Base-by-base conservation (phyloP, 768 basidiomycete genomes). In the Kockovaella imperatae region DNA sequence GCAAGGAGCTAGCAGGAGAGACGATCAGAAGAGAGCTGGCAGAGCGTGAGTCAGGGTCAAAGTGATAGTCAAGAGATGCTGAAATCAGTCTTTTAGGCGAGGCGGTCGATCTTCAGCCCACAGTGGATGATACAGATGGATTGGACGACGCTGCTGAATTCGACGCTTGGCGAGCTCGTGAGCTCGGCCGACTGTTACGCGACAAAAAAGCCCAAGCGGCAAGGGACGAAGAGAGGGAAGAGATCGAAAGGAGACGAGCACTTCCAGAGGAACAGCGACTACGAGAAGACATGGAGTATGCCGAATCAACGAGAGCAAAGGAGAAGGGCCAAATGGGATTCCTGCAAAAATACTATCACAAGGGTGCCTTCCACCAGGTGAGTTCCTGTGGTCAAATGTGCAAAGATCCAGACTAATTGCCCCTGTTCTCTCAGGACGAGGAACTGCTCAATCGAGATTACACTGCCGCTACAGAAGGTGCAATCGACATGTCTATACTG, bases 291-390 rank as follows among this genome's bases (percentile, higher is more conserved):
- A 64, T 91, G 52, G 90, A 87, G 68, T 80, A 76, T 34, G 91
- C 90, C 2, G 78, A 87, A 49, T 82, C 86, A 68, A 74, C 79
- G 26, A 77, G 95, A 47, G 87, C 86, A 45, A 93, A 91, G 72
- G 57, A 58, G 29, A 72, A 95, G 67, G 88, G 87, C 3, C 78
- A 86, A 54, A 86, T 89, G 67, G 86, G 82, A 65, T 97, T 97
- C 73, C 71, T 97, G 54, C 90, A 97, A 70, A 97, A 95, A 73
- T 99, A 95, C 69, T 97, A 89, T 82, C 95, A 99, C 75, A 96
- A 93, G 73, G 95, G 95, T 60, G 95, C 93, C 51, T 99, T 97
- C 77, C 89, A 95, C 70, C 87, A 91, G 79, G 90, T 86, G 50
- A 26, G 77, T 65, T 20, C 26, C 30, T 8, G 7, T 6, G 7